Base-by-base conservation (phyloP, 129 eudicot species). In the Logfia minima region DNA sequence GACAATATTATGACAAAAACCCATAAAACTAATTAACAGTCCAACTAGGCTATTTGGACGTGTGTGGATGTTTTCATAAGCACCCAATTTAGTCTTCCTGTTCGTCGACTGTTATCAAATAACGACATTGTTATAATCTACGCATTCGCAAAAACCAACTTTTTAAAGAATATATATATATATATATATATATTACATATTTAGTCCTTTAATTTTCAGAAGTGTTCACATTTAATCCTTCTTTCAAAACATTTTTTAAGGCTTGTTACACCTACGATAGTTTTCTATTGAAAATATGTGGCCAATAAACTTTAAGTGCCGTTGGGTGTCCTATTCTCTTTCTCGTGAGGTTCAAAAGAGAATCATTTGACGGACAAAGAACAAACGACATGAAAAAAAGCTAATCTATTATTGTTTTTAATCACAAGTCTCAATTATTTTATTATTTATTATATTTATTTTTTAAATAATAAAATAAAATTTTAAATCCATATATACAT, bases 341-440 rank as follows among this genome's bases (percentile, higher is more conserved):
- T 6, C 21, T 26, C 26, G 0, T 64, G 45, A 65, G 70, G 45
- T 65, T 17, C 9, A 4, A 6, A 69, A 39, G 26, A 53, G 82
- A 41, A 78, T 78, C 64, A 41, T 59, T 59, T 35, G 6, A 56
- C 8, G 51, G 70, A 69, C 76, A 70, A 60, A 64, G 1, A 78
- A 41, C 17, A 56, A 26, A 37, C 76, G 82, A 69, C 70, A 28
- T 41, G 23, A 56, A 24, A 24, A 24, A 5, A 17, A 5, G 1
- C 35, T 32, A 32, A 32, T 32, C 6, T 32, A 32, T 26, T 26
- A 26, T 26, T 0, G 2, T 2, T 26, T 11, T 76, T 48, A 29
- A 51, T 34, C n/a, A 52, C 22, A 26, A 43, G 51, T 26, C 34
- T 48, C 66, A 19, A 64, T 22, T 21, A 37, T 41, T 10, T 41